These are phyloP conservation scores for Cavenderia fasciculata DNA, from an alignment of 78 protist genomes.

Conservation along the genomic window DNA sequence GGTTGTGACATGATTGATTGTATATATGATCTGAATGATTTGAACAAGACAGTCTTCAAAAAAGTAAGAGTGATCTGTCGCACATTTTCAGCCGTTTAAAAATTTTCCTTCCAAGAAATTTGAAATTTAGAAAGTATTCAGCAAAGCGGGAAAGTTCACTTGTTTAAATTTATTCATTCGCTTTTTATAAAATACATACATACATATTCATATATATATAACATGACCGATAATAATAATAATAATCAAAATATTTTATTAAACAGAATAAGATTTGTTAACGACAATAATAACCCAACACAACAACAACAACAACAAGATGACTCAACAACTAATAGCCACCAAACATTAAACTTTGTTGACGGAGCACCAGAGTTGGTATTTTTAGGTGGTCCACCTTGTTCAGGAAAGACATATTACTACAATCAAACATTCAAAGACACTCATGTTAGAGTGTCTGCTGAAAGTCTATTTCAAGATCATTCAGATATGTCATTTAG, in stretches of 20 bases:
- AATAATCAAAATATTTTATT: not conserved
- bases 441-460: constrained; percentile 47
- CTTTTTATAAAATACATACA: not conserved
- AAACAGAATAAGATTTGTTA: not conserved
- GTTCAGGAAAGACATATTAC: constrained; percentile 25
- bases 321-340: not conserved
- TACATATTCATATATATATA: not conserved
- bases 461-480: constrained; percentile 32
- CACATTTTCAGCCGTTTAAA: too few relatives aligned
- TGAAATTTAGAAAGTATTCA: too few relatives aligned
- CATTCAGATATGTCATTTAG: constrained; percentile 12
- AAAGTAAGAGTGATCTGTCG: too few relatives aligned
- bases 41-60: too few relatives aligned
- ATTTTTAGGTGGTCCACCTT: constrained; percentile 34
- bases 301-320: constrained; percentile 22
- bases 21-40: too few relatives aligned
- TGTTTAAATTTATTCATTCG: too few relatives aligned
- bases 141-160: too few relatives aligned
- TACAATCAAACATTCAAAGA: not conserved
- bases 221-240: not conserved
- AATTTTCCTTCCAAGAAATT: too few relatives aligned
- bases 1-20: too few relatives aligned
- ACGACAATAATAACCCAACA: constrained; percentile 11
- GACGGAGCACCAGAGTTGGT: constrained; percentile 37
- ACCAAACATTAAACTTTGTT: not conserved